phyloP scores from a whole-genome alignment of 352 stramenopile species.

The Halophytophthora batemanensis region DNA sequence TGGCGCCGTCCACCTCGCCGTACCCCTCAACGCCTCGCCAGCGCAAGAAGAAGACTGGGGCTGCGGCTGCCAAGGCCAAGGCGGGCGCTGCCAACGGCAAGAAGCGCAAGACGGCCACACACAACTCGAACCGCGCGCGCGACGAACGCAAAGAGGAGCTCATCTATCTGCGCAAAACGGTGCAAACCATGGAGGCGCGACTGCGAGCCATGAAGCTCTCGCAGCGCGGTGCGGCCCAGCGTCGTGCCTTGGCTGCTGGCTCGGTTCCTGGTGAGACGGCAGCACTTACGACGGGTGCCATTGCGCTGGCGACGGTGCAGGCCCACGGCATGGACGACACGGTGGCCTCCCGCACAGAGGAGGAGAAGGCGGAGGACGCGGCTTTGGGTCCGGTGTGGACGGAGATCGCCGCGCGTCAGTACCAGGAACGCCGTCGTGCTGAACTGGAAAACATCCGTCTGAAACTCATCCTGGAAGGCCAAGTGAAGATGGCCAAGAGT shows the following conservation, averaged over 20 bases:
- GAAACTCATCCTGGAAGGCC: slow-evolving; percentile 44
- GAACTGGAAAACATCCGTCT: slow-evolving; percentile 61
- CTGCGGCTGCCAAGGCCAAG: no score
- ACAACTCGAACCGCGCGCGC: slow-evolving; percentile 56
- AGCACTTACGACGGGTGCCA: slow-evolving; percentile 18
- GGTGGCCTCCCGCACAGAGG: slow-evolving; percentile 8
- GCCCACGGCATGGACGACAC: slow-evolving; percentile 16
- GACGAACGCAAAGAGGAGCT: slow-evolving; percentile 67
- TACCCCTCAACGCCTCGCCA: slow-evolving; percentile 14
- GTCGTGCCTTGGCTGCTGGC: slow-evolving; percentile 14
- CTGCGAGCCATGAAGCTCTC: slow-evolving; percentile 35
- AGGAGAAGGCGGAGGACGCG: slow-evolving; percentile 26
- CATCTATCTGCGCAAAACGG: slow-evolving; percentile 58
- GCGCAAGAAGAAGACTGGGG: slow-evolving; percentile 23
- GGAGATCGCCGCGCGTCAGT: slow-evolving; percentile 47
- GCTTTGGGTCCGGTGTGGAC: slow-evolving; percentile 47
- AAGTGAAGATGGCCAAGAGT: slow-evolving; percentile 51
- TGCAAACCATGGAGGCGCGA: slow-evolving; percentile 46
- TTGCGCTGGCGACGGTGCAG: slow-evolving; percentile 18
- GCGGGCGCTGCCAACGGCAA: slow-evolving; percentile 17
- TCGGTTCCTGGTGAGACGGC: slow-evolving; percentile 12
- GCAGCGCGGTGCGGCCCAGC: slow-evolving; percentile 20
- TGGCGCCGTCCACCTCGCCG: slow-evolving; percentile 16
- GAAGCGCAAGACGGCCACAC: slow-evolving; percentile 42
- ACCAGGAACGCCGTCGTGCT: slow-evolving; percentile 41